phyloP scores from a whole-genome alignment of 2,329 filamentous ascomycete genomes.

The Phyllosticta capitalensis region DNA sequence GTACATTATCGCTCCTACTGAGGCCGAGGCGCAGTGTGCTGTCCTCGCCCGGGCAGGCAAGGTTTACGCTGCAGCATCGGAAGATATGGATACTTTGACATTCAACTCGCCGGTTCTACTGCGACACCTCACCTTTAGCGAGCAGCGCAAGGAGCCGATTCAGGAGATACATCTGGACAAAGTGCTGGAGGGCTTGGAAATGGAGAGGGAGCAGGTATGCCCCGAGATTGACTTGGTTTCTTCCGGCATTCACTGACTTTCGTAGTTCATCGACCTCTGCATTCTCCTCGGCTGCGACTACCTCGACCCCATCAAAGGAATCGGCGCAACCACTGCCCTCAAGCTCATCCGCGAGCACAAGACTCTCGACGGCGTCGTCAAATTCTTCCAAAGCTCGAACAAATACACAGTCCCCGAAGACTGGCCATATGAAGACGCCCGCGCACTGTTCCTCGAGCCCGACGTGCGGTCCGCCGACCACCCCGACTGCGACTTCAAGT shows the following conservation, averaged over 20 bases:
- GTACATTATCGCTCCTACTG: slow-evolving; percentile 88
- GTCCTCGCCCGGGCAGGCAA: slow-evolving; percentile 82
- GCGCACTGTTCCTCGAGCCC: slow-evolving; percentile 82
- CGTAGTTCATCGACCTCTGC: slow-evolving; percentile 90
- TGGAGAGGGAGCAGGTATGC: slow-evolving; percentile 74
- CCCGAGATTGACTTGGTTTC: not conserved
- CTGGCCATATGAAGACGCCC: slow-evolving; percentile 90
- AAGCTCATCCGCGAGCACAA: slow-evolving; percentile 92
- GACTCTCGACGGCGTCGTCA: slow-evolving; percentile 76
- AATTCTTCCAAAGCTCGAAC: slow-evolving; percentile 64
- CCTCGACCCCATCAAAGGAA: slow-evolving; percentile 88
- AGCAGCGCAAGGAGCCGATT: slow-evolving; percentile 95
- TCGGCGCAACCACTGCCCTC: slow-evolving; percentile 83
- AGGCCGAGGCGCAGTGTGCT: slow-evolving; percentile 95
- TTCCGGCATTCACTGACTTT: not conserved
- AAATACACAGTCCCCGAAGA: slow-evolving; percentile 88
- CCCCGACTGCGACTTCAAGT: slow-evolving; percentile 90
- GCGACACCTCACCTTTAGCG: slow-evolving; percentile 89
- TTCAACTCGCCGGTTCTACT: slow-evolving; percentile 88
- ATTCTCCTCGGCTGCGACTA: slow-evolving; percentile 98
- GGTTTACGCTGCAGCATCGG: slow-evolving; percentile 91
- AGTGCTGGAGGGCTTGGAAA: slow-evolving; percentile 74
- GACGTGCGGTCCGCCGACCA: slow-evolving; percentile 79
- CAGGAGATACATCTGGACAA: slow-evolving; percentile 86
- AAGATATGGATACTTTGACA: slow-evolving; percentile 98